These are phyloP conservation scores for Xylariaceae sp. DNA, from an alignment of 2,329 filamentous ascomycete species.

Conservation along the genomic window DNA sequence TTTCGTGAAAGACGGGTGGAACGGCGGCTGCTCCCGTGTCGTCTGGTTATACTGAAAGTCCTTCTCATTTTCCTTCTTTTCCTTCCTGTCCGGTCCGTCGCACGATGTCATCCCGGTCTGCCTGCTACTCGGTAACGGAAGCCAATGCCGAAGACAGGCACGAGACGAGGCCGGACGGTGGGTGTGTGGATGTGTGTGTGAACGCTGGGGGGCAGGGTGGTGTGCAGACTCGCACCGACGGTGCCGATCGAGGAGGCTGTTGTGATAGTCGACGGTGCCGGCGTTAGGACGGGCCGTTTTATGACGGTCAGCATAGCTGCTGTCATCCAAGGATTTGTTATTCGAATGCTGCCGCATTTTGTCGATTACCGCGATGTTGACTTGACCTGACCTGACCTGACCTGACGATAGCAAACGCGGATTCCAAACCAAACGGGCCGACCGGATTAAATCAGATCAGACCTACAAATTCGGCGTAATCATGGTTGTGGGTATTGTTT, in stretches of 20 bases:
- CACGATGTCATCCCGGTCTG: constrained; percentile 6
- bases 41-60: constrained; percentile 10
- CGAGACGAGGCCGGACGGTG: constrained; percentile 7
- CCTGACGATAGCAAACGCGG: background rate
- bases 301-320: constrained; percentile 19
- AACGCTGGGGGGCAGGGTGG: background rate
- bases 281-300: constrained; percentile 15
- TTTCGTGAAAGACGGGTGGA: constrained; percentile 40
- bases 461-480: background rate
- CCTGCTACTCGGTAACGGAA: constrained; percentile 18
- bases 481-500: background rate
- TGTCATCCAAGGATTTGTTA: constrained; percentile 21
- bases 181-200: constrained; percentile 4
- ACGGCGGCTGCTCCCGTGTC: constrained; percentile 10
- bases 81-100: constrained; percentile 14
- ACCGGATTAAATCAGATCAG: background rate
- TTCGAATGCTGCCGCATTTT: constrained; percentile 21
- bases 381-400: no score
- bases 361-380: constrained; percentile 1
- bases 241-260: constrained; percentile 30
- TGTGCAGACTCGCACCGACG: constrained; percentile 16
- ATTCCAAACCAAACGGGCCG: background rate
- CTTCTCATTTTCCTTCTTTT: constrained; percentile 16
- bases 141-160: constrained; percentile 24
- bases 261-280: constrained; percentile 32